Evolutionary conservation across 2,329 filamentous ascomycete species (phyloP), one percentile per base, ranked within the genome.

Genomic region (Fusarium piperis): DNA sequence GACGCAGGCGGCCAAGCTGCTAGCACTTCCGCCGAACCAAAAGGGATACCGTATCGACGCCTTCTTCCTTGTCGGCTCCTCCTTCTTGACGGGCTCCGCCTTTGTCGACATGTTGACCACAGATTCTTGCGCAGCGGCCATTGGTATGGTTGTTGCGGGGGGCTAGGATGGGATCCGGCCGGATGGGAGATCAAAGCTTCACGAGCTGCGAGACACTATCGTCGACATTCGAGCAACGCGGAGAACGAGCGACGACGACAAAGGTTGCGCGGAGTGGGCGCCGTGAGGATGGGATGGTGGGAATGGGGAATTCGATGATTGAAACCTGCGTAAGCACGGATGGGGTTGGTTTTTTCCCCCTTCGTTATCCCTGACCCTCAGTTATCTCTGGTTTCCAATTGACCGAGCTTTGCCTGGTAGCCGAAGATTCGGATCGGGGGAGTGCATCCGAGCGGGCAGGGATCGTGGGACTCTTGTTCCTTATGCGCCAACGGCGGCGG

Each of bases 11-110:
- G 95, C 95, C 86, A 96, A 92, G 80, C 94, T 97, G 79, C 93
- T 96, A 57, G 95, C 94, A 80, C 94, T 97, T 62, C 96, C 96
- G 71, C 96, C 96, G 81, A 99, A 98, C 96, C 95, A 98, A 83
- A 95, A 95, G 11, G 93, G 93, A 83, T 95, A 95, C 68, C 84
- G 83, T 44, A 88, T 79, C 3, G 83, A 72, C 33, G 74, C 79
- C 69, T 79, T 77, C 70, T 83, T 83, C 77, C 84, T 82, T 74
- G 82, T 79, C 63, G 77, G 76, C 57, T 72, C 67, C 46, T 73
- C 69, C 30, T 55, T 52, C 65, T 71, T 72, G 16, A 62, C 67
- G 41, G 72, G 62, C 11, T 51, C 46, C 16, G 46, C 16, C 26
- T 51, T 51, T 51, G 46, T 51, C 46, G 46, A 51, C 66, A 62